Base-by-base conservation (phyloP, 163 green algal genomes). In the Scenedesmus sp. region DNA sequence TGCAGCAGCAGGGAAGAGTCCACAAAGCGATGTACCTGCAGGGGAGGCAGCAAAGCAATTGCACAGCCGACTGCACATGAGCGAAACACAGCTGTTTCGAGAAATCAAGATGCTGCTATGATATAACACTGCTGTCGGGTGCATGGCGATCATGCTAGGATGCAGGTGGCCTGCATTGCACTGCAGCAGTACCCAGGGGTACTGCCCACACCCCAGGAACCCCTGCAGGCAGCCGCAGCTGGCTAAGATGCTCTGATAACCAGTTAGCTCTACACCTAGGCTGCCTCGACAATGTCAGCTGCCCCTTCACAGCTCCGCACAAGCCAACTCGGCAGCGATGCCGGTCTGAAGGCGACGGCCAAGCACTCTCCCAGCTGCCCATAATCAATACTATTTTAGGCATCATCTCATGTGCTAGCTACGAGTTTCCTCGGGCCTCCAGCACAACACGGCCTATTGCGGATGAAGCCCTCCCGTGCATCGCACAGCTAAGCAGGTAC, bases 1-100 rank as follows among this genome's bases (percentile, higher is more conserved):
- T 92, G 88, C 16, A 95, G 57, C 59, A 94, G n/a, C 23, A 77
- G 85, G 0, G 59, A 83, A 13, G 20, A 15, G 55, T 92, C 88
- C 9, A 85, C 73, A 23, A 88, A 92, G 9, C 64, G 82, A 23
- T 91, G 74, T 52, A 91, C 88, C 88, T 91, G 76, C 88, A 79
- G 23, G 70, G 15, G 70, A 6, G 52, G 70, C 70, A 79, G 23
- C 70, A 79, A 18, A 52, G 1, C 70, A 79, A 5, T 79, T 52
- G 70, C 4, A 52, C 4, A 79, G 70, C 12, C 23, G 23, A 18
- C 20, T 79, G 70, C 70, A 79, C 3, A 23, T 52, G 70, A 12
- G 23, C 70, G 4, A 52, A 79, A 5, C 18, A 46, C 23, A 76
- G 16, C 16, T 34, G 66, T 20, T 76, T 18, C 16, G 10, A 7